A percentile compares a stretch with the other conserved stretches of the same genome.
Conservation (phyloP, 805 yeast species). For the Babjeviella inositovora region DNA sequence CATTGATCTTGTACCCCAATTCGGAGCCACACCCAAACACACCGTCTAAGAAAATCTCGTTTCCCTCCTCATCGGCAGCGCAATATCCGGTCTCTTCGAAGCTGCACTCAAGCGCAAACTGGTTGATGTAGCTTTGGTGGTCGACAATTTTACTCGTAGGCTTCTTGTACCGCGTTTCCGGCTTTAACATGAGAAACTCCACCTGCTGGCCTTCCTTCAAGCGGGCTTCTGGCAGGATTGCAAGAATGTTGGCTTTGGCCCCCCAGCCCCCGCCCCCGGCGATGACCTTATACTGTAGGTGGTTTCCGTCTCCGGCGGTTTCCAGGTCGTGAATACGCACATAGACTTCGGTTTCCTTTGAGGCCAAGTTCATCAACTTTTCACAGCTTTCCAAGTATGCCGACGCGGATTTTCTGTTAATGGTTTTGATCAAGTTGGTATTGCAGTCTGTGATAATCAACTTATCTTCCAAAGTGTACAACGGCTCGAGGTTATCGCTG, state of each 20-base stretch:
- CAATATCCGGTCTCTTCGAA: too few species aligned
- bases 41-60: too few species aligned
- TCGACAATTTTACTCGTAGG: too few species aligned
- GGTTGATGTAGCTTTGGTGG: not conserved
- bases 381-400: constrained; percentile 29
- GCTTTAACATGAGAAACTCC: constrained; percentile 27
- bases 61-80: too few species aligned
- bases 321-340: constrained; percentile 10
- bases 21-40: too few species aligned
- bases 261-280: constrained; percentile 79
- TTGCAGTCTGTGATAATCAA: constrained; percentile 28
- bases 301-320: constrained; percentile 3
- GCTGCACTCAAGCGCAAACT: too few species aligned
- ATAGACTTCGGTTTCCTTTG: constrained; percentile 25
- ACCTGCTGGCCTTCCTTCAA: constrained; percentile 25
- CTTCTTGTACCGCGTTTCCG: too few species aligned
- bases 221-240: constrained; percentile 40
- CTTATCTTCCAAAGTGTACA: constrained; percentile 8
- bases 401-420: constrained; percentile 42
- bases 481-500: constrained; percentile 4
- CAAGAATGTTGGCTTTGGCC: constrained; percentile 48
- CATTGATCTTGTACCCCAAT: too few species aligned
- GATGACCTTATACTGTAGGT: constrained; percentile 28
- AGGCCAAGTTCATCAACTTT: constrained; percentile 16
- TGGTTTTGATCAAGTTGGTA: constrained; percentile 43